A percentile compares a stretch with the other conserved stretches of the same genome.
Evolutionary conservation across 2,329 filamentous ascomycete genomes (phyloP).

Genomic region (Aspergillus sp.): DNA sequence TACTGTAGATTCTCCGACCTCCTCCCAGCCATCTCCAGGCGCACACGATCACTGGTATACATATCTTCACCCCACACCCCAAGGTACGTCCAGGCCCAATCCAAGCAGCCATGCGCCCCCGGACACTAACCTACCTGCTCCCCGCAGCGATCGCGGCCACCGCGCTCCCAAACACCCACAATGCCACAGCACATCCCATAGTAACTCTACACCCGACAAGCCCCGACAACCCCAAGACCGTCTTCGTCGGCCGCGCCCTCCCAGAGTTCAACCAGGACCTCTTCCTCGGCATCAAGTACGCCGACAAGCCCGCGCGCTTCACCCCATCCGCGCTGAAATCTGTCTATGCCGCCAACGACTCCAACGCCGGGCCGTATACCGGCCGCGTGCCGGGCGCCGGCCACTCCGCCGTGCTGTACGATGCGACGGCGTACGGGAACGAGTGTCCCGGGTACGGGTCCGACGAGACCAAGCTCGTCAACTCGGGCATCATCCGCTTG

Average conservation of each 20-base stretch:
- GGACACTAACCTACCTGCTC: neutral
- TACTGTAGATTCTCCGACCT: too few species aligned
- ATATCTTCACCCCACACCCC: neutral
- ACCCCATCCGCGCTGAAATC: conserved; percentile 22
- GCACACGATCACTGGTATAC: neutral
- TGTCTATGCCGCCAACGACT: conserved; percentile 13
- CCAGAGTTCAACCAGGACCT: conserved; percentile 26
- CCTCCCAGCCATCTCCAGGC: neutral
- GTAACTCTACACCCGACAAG: neutral
- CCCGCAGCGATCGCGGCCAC: neutral
- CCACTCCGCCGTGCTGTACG: conserved; percentile 18
- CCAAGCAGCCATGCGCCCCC: neutral
- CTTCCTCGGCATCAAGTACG: conserved; percentile 30
- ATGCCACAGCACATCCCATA: neutral
- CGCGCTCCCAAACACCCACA: neutral
- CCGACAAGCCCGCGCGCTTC: conserved; percentile 26
- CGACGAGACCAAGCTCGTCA: conserved; percentile 22
- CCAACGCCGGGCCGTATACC: neutral
- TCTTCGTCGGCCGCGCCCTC: conserved; percentile 25
- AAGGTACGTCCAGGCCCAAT: neutral
- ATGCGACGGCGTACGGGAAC: conserved; percentile 28
- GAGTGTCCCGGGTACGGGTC: conserved; percentile 32
- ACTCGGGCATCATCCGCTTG: conserved; percentile 17
- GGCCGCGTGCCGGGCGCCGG: too few species aligned
- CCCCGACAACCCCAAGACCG: conserved; percentile 7